Percentiles rank a stretch among this genome's conserved stretches.
Evolutionary conservation across 202 grass and related monocot genomes (phyloP).

Genomic region (Setaria italica): DNA sequence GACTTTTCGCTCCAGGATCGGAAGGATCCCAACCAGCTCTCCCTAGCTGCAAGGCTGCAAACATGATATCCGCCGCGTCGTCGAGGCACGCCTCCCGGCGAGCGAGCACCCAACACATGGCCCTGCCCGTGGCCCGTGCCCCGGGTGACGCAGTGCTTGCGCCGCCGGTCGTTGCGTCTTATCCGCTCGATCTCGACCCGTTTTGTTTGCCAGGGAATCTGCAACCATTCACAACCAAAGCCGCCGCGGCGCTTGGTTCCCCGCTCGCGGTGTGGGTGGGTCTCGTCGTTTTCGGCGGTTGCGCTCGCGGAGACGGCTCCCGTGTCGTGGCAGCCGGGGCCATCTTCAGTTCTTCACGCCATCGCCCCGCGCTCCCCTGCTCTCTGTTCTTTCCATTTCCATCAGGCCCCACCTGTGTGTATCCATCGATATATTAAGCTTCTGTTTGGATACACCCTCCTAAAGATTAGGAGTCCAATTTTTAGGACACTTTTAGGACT

Average conservation of each 20-base stretch:
- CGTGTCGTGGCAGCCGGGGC: background rate
- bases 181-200: background rate
- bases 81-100: constrained; percentile 16
- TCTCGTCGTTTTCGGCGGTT: constrained; percentile 44
- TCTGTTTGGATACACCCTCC: too few relatives aligned
- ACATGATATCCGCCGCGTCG: background rate
- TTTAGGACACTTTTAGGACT: too few relatives aligned
- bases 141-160: background rate
- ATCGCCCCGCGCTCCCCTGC: background rate
- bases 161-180: constrained; percentile 10
- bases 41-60: background rate
- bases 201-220: constrained; percentile 12
- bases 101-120: background rate
- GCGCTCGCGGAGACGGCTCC: constrained; percentile 28
- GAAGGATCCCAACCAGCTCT: background rate
- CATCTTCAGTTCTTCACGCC: background rate
- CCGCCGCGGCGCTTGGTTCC: background rate
- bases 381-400: background rate
- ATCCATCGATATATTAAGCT: background rate
- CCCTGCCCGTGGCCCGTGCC: background rate
- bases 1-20: background rate
- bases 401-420: background rate
- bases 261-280: too few relatives aligned
- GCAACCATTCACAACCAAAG: background rate
- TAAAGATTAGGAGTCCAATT: too few relatives aligned